Base-by-base conservation (phyloP, 2,329 filamentous ascomycete species). In the Epichloe aotearoae region DNA sequence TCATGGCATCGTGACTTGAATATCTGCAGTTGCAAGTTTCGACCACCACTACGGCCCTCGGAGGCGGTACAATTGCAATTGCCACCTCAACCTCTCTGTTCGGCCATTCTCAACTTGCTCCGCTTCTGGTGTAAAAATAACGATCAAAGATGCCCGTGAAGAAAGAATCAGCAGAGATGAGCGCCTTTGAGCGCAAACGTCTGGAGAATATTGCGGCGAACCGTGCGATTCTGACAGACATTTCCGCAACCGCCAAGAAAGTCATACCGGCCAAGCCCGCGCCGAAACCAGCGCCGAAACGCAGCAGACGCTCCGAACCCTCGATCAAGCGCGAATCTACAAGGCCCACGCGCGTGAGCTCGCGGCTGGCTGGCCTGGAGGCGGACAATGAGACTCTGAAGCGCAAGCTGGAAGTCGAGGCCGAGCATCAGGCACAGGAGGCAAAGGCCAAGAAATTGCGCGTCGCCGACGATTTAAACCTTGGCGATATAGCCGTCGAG, bases 171-270 rank as follows among this genome's bases (percentile, higher is more conserved):
- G 61, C 58, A 19, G 75, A 59, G 37, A 71, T 94, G 59, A 94
- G 86, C 66, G 87, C 88, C 38, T 96, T 95, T 66, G 90, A 95
- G 73, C 82, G 83, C 59, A 82, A 87, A 58, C 78, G 90, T 1
- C 78, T 88, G 15, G 88, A 89, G 54, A 95, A 95, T 57, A 94
- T 95, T 40, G 87, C 84, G 0, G 83, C 86, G 50, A 93, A 94
- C 59, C 84, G 91, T 66, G 87, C 84, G 0, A 63, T 95, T 0
- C 69, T 96, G 0, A 86, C 86, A 53, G 84, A 89, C 53, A 77
- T 95, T 1, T 83, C 85, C 2, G 79, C 80, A 2, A 77, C 84
- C 1, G 82, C 87, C 0, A 84, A 84, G 20, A 82, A 78, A 47
- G 74, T 82, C n/a, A 72, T 85, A 11, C 86, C 83, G 0, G 56